Evolutionary conservation across 192 early-diverging fungal genomes (phyloP), one percentile per base, ranked within the genome.

Genomic region (Rhizoclosmatium sp.): DNA sequence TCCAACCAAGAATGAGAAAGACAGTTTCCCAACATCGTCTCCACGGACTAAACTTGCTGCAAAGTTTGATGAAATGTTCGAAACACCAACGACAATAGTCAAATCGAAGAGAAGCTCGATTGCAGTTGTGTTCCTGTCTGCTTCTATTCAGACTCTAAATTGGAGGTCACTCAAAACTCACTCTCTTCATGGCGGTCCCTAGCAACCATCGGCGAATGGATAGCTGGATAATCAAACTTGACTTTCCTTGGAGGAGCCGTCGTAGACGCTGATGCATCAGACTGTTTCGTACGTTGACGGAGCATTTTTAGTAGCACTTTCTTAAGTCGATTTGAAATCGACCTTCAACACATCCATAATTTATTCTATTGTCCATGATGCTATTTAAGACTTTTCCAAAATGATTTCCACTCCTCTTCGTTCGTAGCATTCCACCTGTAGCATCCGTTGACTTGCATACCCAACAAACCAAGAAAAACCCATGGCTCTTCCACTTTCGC

Each of bases 391-490:
- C 31, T 31, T 21, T 44, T 51, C 70, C 70, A 71, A 51, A 71
- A 71, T 16, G 14, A 7, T 23, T 47, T 7, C 70, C 70, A 71
- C 14, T 58, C 42, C 7, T 71, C 51, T 45, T 71, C 70, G 7
- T 58, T 48, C 0, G 70, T 47, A 14, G 39, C 47, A 51, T 23
- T 71, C 70, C 70, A 71, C 21, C 56, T 49, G 9, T 56, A 10
- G 9, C 31, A 19, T 58, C 48, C 31, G 23, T 71, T 58, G 41
- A 71, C 39, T 14, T 58, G 19, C 12, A 58, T 58, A 21, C 70
- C 70, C 47, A 71, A 39, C 54, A 71, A 71, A 0, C 49, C 47
- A 47, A 71, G 21, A 71, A 48, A 71, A 3, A 71, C 70, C 70
- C 70, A 71, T 40, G 70, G 70, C 39, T 71, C 70, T 44, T 71